Conservation (phyloP, 2,329 filamentous ascomycete species). For the Talaromyces albobiverticillius region DNA sequence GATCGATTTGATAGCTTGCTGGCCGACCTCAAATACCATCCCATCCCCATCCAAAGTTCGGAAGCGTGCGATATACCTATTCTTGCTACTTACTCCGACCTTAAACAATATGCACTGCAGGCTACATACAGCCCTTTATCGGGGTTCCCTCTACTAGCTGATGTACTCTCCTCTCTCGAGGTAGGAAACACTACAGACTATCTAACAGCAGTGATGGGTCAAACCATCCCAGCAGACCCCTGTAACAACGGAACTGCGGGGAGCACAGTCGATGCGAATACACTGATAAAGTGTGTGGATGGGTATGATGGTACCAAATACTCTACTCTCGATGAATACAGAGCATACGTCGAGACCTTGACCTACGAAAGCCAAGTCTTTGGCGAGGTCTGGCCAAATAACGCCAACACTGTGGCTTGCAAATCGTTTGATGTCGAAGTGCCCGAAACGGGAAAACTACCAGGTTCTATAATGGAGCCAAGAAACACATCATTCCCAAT, state of each 20-base stretch:
- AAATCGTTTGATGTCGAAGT: not conserved
- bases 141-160: constrained; percentile 13
- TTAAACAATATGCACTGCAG: constrained; percentile 15
- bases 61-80: constrained; percentile 11
- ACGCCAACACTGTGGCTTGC: constrained; percentile 8
- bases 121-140: constrained; percentile 6
- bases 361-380: constrained; percentile 15
- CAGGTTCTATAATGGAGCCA: constrained; percentile 24
- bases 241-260: constrained; percentile 13
- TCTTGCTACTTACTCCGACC: constrained; percentile 17
- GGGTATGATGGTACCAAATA: constrained; percentile 10
- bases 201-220: constrained; percentile 1
- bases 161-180: constrained; percentile 15
- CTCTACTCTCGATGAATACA: constrained; percentile 10
- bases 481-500: constrained; percentile 49
- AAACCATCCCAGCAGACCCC: constrained; percentile 10
- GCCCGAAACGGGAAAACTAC: not conserved
- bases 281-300: constrained; percentile 17
- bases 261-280: constrained; percentile 10
- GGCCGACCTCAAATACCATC: constrained; percentile 15
- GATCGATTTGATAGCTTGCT: constrained; percentile 16
- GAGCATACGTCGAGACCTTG: constrained; percentile 10
- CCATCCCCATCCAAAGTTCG: constrained; percentile 15
- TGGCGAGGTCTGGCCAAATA: constrained; percentile 18
- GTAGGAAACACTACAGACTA: constrained; percentile 14